phyloP scores from a whole-genome alignment of 495 filamentous ascomycete species.

The Cercophora scortea region DNA sequence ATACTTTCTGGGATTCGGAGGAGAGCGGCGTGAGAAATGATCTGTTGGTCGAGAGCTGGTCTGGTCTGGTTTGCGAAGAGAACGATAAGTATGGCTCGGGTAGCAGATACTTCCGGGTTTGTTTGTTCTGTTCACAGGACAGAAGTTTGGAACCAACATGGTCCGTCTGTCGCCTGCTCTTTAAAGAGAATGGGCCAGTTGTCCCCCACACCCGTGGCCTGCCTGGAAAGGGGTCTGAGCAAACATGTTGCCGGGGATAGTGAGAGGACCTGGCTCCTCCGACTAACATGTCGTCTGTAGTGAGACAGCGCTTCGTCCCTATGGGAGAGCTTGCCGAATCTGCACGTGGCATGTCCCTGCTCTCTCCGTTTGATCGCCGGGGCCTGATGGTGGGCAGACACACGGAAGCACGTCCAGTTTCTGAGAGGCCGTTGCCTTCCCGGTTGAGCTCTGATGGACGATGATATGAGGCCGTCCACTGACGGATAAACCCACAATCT shows the following conservation, averaged over 20 bases:
- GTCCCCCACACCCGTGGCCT: conserved; percentile 8
- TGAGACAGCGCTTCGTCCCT: conserved; percentile 6
- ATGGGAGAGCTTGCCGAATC: conserved; percentile 11
- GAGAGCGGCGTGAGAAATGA: neutral
- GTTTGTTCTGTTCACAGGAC: neutral
- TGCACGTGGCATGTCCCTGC: conserved; percentile 21
- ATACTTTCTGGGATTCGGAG: too few species aligned
- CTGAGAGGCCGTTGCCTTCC: conserved; percentile 11
- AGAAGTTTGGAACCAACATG: neutral
- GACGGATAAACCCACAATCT: conserved; percentile 21
- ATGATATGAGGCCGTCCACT: conserved; percentile 12
- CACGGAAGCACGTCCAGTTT: conserved; percentile 3
- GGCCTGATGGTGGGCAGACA: conserved; percentile 11
- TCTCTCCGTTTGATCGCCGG: conserved; percentile 20
- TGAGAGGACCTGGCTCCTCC: conserved; percentile 2
- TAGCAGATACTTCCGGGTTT: neutral
- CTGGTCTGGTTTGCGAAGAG: neutral
- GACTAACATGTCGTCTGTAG: conserved; percentile 7
- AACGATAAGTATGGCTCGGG: neutral
- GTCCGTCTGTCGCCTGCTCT: conserved; percentile 12
- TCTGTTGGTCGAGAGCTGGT: neutral
- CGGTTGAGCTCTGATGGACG: conserved; percentile 7
- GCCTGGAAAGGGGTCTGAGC: conserved; percentile 15
- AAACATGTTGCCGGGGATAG: conserved; percentile 5
- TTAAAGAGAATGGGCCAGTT: conserved; percentile 6